Evolutionary conservation across 495 filamentous ascomycete genomes (phyloP).

Genomic region (Aspergillus baeticus): DNA sequence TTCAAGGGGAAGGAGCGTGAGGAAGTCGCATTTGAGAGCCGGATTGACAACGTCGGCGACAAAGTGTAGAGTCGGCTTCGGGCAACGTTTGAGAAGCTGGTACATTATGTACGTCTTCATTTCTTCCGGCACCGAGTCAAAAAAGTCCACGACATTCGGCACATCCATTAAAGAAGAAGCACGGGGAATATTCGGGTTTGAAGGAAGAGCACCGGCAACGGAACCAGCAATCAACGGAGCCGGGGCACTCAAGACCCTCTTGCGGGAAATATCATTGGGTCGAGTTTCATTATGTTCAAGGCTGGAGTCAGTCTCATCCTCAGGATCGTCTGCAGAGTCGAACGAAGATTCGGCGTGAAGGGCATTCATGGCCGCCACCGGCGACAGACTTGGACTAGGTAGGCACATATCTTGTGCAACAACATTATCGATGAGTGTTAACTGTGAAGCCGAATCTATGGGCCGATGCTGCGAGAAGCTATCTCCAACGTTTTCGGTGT

Average conservation of each 20-base stretch:
- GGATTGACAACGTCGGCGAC: slow-evolving; percentile 93
- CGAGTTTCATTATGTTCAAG: slow-evolving; percentile 37
- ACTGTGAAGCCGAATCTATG: slow-evolving; percentile 27
- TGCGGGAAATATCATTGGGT: slow-evolving; percentile 21
- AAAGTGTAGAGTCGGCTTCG: slow-evolving; percentile 85
- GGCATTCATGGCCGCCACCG: slow-evolving; percentile 76
- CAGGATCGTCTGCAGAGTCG: slow-evolving; percentile 42
- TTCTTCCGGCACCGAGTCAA: slow-evolving; percentile 83
- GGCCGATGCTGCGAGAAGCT: slow-evolving; percentile 21
- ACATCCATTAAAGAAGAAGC: slow-evolving; percentile 66
- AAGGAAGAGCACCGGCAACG: slow-evolving; percentile 2
- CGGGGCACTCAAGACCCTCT: slow-evolving; percentile 16
- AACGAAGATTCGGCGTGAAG: slow-evolving; percentile 47
- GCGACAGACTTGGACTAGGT: slow-evolving; percentile 91
- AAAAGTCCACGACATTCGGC: slow-evolving; percentile 79
- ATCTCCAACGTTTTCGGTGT: slow-evolving; percentile 25
- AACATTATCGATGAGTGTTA: slow-evolving; percentile 52
- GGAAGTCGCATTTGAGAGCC: slow-evolving; percentile 92
- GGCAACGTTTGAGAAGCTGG: slow-evolving; percentile 84
- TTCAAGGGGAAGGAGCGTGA: slow-evolving; percentile 79
- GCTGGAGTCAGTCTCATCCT: slow-evolving; percentile 46
- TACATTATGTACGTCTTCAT: slow-evolving; percentile 96
- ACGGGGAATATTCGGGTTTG: slow-evolving; percentile 16
- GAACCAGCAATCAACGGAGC: slow-evolving; percentile 8
- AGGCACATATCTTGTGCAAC: slow-evolving; percentile 84